These are phyloP conservation scores for Tulasnella sp. DNA, from an alignment of 768 basidiomycete genomes.

Conservation along the genomic window DNA sequence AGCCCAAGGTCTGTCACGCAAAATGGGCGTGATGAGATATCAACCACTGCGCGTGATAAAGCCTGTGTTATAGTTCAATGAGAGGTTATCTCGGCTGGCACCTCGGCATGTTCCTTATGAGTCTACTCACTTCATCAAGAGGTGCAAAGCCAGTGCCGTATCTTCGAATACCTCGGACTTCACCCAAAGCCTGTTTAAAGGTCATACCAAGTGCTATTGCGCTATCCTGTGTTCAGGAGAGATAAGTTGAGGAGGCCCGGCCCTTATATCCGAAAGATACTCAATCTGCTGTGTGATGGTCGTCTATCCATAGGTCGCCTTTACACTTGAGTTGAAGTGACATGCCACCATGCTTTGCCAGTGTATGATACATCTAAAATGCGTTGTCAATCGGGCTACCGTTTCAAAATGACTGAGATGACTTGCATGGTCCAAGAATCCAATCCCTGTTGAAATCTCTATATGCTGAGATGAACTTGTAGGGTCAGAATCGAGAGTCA, in stretches of 20 bases:
- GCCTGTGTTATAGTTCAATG: conserved; percentile 39
- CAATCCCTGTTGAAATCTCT: conserved; percentile 83
- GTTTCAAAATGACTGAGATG: neutral
- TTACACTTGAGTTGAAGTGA: conserved; percentile 81
- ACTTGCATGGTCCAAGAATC: conserved; percentile 93
- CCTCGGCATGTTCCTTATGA: neutral
- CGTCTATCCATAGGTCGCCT: conserved; percentile 95
- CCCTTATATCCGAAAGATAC: neutral
- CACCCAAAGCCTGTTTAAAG: conserved; percentile 90
- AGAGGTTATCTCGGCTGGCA: conserved; percentile 2
- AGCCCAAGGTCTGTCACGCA: conserved; percentile 85
- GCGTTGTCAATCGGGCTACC: neutral
- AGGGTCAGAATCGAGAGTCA: conserved; percentile 70
- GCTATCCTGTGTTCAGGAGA: conserved; percentile 51
- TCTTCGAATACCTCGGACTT: conserved; percentile 83
- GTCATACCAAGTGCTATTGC: conserved; percentile 78
- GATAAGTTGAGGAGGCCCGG: neutral
- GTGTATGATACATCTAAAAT: conserved; percentile 85
- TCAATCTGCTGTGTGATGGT: conserved; percentile 93
- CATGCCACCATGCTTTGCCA: conserved; percentile 95
- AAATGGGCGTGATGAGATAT: conserved; percentile 94
- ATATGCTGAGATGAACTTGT: conserved; percentile 53
- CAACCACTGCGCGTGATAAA: conserved; percentile 88
- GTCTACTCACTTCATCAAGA: conserved; percentile 68
- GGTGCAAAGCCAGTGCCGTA: conserved; percentile 97